These are phyloP conservation scores for Lasiodiplodia sp. DNA, from an alignment of 2,329 filamentous ascomycete species.

Conservation along the genomic window DNA sequence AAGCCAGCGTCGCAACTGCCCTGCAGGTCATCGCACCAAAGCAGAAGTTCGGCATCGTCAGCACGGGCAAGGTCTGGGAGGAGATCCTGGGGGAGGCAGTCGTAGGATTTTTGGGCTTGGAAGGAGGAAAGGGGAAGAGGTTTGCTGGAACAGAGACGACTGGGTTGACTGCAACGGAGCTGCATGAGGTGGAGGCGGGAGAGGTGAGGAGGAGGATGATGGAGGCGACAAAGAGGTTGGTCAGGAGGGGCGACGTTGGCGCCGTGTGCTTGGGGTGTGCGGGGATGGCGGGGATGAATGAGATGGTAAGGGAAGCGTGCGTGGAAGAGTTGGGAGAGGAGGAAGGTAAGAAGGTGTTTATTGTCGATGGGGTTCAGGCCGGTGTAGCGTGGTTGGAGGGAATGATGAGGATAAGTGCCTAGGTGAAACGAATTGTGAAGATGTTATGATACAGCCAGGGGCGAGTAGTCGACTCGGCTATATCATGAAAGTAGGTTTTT, in stretches of 20 bases:
- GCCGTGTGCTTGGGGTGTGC: constrained; percentile 87
- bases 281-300: constrained; percentile 86
- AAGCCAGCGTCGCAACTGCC: constrained; percentile 75
- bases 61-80: constrained; percentile 86
- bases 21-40: constrained; percentile 61
- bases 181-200: constrained; percentile 65
- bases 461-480: too few relatives aligned
- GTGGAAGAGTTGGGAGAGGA: constrained; percentile 68
- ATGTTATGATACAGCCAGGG: background rate
- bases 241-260: constrained; percentile 64
- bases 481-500: too few relatives aligned
- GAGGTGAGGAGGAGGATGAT: constrained; percentile 72
- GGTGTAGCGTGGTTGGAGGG: constrained; percentile 70
- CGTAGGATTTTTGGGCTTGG: constrained; percentile 64
- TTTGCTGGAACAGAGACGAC: constrained; percentile 87
- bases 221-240: constrained; percentile 71
- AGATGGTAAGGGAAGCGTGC: constrained; percentile 75
- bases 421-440: background rate
- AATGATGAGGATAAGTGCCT: constrained; percentile 47
- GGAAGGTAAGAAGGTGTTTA: constrained; percentile 65
- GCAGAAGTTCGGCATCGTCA: constrained; percentile 82
- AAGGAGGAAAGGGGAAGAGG: constrained; percentile 36
- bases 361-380: constrained; percentile 82
- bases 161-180: constrained; percentile 78
- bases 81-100: constrained; percentile 73